A percentile compares a stretch with the other conserved stretches of the same genome.
Conservation (phyloP, 2,329 filamentous ascomycete species). For the Annulohypoxylon truncatum region DNA sequence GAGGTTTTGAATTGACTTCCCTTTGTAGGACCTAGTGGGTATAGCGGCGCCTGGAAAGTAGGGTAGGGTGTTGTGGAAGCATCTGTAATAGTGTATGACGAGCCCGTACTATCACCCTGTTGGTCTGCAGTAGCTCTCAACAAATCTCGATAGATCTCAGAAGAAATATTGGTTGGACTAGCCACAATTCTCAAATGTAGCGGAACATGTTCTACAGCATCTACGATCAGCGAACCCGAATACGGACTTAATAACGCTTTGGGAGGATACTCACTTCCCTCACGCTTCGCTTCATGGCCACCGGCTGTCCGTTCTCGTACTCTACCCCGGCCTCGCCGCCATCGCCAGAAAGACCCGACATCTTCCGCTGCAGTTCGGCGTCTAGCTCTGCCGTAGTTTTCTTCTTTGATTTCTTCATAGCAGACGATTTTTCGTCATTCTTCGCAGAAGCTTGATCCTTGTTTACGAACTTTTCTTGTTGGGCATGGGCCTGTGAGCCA, state of each 20-base stretch:
- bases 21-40: too few species aligned
- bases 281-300: slow-evolving; percentile 78
- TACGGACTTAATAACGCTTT: neutral
- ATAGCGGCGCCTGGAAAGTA: too few species aligned
- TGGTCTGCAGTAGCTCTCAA: too few species aligned
- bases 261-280: slow-evolving; percentile 58
- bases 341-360: slow-evolving; percentile 75
- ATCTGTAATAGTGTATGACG: too few species aligned
- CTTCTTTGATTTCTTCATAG: slow-evolving; percentile 27
- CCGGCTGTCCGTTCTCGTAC: slow-evolving; percentile 78
- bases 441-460: neutral
- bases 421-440: too few species aligned
- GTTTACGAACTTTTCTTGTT: neutral
- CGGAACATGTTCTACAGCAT: slow-evolving; percentile 44
- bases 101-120: neutral
- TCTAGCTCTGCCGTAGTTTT: slow-evolving; percentile 74
- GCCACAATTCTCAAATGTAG: slow-evolving; percentile 37
- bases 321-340: slow-evolving; percentile 78
- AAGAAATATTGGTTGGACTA: neutral
- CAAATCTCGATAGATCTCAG: neutral
- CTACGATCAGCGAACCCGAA: neutral
- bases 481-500: slow-evolving; percentile 19
- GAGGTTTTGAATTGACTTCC: neutral
- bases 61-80: too few species aligned
- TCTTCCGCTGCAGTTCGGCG: slow-evolving; percentile 71